These are phyloP conservation scores for Grigorovia humatica DNA, from an alignment of 805 yeast species.

Conservation along the genomic window DNA sequence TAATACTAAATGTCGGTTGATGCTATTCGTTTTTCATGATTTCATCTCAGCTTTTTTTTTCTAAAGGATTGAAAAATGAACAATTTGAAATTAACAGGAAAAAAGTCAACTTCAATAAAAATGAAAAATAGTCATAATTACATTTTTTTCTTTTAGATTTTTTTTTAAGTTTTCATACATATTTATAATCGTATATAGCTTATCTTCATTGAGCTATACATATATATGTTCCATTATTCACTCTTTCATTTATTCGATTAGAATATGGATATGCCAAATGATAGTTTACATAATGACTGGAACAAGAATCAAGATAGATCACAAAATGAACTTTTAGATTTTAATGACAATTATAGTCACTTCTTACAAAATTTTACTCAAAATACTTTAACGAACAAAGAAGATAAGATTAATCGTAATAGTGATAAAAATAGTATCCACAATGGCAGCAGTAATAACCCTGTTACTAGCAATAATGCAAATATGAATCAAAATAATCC, in stretches of 20 bases:
- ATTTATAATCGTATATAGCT: too few relatives aligned
- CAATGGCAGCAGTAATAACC: background rate
- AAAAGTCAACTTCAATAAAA: too few relatives aligned
- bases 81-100: background rate
- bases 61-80: background rate
- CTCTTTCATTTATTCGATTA: background rate
- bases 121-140: too few relatives aligned
- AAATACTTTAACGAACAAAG: background rate
- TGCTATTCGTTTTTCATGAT: background rate
- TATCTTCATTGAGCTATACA: too few relatives aligned
- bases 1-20: background rate
- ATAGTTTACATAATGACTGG: background rate
- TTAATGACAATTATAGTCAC: constrained; percentile 20
- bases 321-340: constrained; percentile 15
- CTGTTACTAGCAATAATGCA: too few relatives aligned
- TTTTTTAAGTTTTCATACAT: too few relatives aligned
- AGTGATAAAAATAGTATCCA: background rate
- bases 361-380: constrained; percentile 17
- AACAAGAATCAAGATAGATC: background rate
- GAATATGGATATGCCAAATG: background rate
- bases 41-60: background rate
- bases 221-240: too few relatives aligned
- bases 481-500: too few relatives aligned
- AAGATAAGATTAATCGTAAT: background rate
- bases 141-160: too few relatives aligned